Percentiles rank a stretch among this genome's conserved stretches.
Conservation (phyloP, 306 rosid genomes). For the Cicer pinnatifidum region DNA sequence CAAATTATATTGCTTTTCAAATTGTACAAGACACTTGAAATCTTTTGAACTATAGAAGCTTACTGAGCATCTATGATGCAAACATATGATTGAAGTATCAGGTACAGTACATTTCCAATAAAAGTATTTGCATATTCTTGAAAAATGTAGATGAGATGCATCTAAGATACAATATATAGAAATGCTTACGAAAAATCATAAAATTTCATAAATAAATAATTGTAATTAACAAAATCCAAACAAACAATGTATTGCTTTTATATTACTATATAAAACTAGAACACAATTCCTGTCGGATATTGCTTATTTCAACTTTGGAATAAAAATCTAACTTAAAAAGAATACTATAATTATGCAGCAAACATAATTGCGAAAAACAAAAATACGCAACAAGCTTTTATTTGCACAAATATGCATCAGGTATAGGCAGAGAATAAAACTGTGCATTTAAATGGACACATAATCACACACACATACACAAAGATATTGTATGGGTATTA, state of each 20-base stretch:
- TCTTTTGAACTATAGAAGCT: background rate
- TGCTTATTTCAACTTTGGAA: constrained; percentile 10
- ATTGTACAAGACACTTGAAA: too few species aligned
- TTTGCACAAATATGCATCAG: constrained; percentile 5
- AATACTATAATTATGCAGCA: background rate
- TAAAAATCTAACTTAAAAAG: constrained; percentile 1
- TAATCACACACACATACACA: background rate
- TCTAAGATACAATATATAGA: background rate
- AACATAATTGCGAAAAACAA: background rate
- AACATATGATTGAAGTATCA: background rate
- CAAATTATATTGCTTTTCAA: too few species aligned
- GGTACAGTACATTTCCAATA: background rate
- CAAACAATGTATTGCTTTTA: background rate
- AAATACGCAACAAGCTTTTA: background rate
- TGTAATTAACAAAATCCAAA: constrained; percentile 1
- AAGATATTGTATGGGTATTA: background rate
- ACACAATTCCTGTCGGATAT: constrained; percentile 1
- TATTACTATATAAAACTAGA: background rate
- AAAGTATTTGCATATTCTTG: background rate
- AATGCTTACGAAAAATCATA: background rate
- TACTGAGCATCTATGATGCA: constrained; percentile 10
- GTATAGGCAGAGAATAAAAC: too few species aligned
- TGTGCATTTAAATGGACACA: background rate
- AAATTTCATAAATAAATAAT: background rate
- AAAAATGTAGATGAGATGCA: constrained; percentile 1